Percentiles rank a stretch among this genome's conserved stretches.
Conservation (phyloP, 2,329 filamentous ascomycete species). For the Cylindrodendrum hubeiense region DNA sequence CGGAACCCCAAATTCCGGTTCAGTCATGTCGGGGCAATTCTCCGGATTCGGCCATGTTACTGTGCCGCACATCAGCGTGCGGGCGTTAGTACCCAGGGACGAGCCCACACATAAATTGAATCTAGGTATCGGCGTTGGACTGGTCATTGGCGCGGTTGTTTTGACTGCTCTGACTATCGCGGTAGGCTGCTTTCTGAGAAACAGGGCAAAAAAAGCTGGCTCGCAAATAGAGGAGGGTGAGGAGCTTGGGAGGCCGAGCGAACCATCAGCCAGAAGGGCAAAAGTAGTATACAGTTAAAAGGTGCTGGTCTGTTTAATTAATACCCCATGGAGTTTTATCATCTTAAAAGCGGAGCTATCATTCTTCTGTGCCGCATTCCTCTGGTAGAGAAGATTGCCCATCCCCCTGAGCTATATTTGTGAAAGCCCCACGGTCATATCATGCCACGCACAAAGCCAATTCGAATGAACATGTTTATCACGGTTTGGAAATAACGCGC, state of each 20-base stretch:
- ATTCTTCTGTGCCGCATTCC: conserved; percentile 16
- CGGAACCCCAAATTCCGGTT: background rate
- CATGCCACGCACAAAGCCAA: background rate
- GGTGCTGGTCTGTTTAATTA: conserved; percentile 12
- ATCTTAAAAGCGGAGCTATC: conserved; percentile 5
- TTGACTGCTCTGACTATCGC: conserved; percentile 21
- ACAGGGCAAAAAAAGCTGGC: conserved; percentile 25
- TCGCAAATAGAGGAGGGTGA: conserved; percentile 24
- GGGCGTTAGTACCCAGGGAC: background rate
- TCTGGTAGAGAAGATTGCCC: background rate
- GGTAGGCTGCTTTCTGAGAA: conserved; percentile 10
- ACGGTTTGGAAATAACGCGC: background rate
- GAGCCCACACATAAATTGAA: conserved; percentile 20
- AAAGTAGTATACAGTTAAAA: conserved; percentile 17
- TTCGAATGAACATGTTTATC: background rate
- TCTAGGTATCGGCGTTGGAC: conserved; percentile 23
- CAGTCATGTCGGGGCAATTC: conserved; percentile 32
- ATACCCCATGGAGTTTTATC: conserved; percentile 20
- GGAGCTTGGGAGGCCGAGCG: background rate
- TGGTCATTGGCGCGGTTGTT: conserved; percentile 24
- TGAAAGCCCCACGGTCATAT: background rate
- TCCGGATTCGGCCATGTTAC: conserved; percentile 27
- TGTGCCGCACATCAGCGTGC: conserved; percentile 22
- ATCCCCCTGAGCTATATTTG: background rate
- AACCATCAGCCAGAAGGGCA: conserved; percentile 3